Evolutionary conservation across 2,329 filamentous ascomycete species (phyloP), one percentile per base, ranked within the genome.

Genomic region (Aspergillus candidus): DNA sequence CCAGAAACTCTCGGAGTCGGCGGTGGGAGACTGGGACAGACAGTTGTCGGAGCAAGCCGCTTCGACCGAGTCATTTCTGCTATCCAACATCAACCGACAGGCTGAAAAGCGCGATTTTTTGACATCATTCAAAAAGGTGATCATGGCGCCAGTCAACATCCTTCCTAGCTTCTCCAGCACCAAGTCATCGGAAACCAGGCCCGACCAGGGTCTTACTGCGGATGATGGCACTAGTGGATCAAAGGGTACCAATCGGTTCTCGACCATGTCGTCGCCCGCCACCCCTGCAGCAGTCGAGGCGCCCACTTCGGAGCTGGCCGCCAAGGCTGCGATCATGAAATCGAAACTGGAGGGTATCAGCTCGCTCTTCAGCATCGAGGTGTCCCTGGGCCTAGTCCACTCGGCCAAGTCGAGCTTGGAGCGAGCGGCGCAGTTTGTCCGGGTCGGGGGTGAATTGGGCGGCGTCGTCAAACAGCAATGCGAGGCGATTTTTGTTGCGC

Each of bases 71-170:
- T 93, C 87, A 0, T 94, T 94, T 61, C 93, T 89, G 70, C 96
- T 97, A 91, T 86, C 85, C 17, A 96, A 89, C 62, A 82, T 97
- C 60, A 96, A 91, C 61, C 80, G 93, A 18, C 89, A 94, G 63
- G 93, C 89, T 1, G 93, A 94, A 51, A 98, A 98, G 70, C 88
- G 89, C 54, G 93, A 98, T 63, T 98, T 98, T 58, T 64, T 98
- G 49, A 93, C 84, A 36, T 95, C 90, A 0, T 98, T 98, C 74
- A 96, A 89, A 62, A 97, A 97, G 66, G 93, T 98, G 7, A 87
- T 98, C 52, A 96, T 98, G 90, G 94, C 95, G 83, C 93, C 93
- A 2, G 91, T 98, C 38, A 94, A 88, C 41, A 91, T 89, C 7
- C 73, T 97, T 4, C 87, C 88, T 1, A 83, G 78, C 37, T 79